phyloP scores from a whole-genome alignment of 2,329 filamentous ascomycete species.

The Alternaria longipes region DNA sequence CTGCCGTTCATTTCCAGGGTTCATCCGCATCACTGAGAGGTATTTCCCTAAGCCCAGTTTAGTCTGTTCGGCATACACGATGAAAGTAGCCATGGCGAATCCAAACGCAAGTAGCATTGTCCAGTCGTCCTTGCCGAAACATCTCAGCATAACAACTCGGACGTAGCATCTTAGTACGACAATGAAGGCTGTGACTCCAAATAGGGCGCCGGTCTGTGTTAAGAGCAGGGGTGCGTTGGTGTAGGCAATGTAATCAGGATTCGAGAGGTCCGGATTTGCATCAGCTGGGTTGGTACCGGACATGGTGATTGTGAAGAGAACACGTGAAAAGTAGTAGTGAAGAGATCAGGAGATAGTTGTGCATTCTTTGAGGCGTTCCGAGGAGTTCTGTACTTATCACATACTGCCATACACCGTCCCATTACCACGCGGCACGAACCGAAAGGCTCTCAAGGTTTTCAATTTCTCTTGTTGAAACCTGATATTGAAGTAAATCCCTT shows the following conservation, averaged over 20 bases:
- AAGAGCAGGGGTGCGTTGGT: conserved; percentile 53
- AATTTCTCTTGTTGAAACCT: not conserved
- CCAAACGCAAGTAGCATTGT: conserved; percentile 54
- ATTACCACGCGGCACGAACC: not conserved
- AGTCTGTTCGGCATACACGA: conserved; percentile 55
- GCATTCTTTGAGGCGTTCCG: not conserved
- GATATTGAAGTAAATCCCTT: not conserved
- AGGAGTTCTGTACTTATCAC: not conserved
- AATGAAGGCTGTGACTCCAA: conserved; percentile 50
- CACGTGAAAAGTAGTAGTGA: not conserved
- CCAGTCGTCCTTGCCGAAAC: conserved; percentile 61
- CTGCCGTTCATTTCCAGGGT: conserved; percentile 39
- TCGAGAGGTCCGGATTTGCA: not conserved
- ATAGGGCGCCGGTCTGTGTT: conserved; percentile 52
- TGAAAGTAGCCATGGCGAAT: not conserved
- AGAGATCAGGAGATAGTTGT: not conserved
- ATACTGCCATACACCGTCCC: not conserved
- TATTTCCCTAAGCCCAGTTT: conserved; percentile 61
- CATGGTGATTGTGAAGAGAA: not conserved
- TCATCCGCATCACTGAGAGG: conserved; percentile 47
- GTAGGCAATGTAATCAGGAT: conserved; percentile 40
- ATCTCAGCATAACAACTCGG: conserved; percentile 58
- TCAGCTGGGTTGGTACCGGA: not conserved
- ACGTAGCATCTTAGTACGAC: conserved; percentile 58
- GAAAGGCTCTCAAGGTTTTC: not conserved